A percentile compares a stretch with the other conserved stretches of the same genome.
phyloP scores from a whole-genome alignment of 202 grass and related monocot genomes.

The Zoysia matrella region DNA sequence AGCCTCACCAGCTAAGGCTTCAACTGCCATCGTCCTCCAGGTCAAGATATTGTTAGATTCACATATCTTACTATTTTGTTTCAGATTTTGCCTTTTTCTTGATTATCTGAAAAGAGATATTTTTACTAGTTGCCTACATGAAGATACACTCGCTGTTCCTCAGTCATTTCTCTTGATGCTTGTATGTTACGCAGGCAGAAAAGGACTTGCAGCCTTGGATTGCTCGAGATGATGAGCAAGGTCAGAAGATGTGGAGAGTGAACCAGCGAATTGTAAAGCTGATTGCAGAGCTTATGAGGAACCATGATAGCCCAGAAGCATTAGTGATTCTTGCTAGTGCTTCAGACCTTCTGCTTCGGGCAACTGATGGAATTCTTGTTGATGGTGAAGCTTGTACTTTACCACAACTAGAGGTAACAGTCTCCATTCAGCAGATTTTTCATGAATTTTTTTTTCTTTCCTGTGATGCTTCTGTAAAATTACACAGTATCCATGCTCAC shows the following conservation, averaged over 20 bases:
- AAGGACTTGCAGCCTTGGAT: conserved; percentile 99
- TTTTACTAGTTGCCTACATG: conserved; percentile 11
- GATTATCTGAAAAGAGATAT: background rate
- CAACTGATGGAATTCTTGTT: conserved; percentile 97
- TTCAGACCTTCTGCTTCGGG: conserved; percentile 90
- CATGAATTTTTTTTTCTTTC: background rate
- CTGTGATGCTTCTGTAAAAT: background rate
- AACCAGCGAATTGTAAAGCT: conserved; percentile 97
- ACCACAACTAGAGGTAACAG: conserved; percentile 91
- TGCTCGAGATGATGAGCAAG: conserved; percentile 89
- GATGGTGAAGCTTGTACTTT: conserved; percentile 99
- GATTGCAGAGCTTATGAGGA: conserved; percentile 97
- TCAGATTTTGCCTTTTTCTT: background rate
- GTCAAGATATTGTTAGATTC: conserved; percentile 61
- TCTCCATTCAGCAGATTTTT: conserved; percentile 7
- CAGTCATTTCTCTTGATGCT: conserved; percentile 50
- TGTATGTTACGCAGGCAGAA: conserved; percentile 79
- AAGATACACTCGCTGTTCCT: conserved; percentile 39
- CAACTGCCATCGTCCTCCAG: conserved; percentile 93
- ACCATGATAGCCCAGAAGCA: conserved; percentile 88
- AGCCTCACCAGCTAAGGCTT: conserved; percentile 93
- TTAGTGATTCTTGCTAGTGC: conserved; percentile 87
- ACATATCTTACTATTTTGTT: conserved; percentile 12
- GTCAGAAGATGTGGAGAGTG: conserved; percentile 96
- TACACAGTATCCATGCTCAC: conserved; percentile 6